phyloP scores from a whole-genome alignment of 768 basidiomycete genomes.

The Glaciozyma martinii region DNA sequence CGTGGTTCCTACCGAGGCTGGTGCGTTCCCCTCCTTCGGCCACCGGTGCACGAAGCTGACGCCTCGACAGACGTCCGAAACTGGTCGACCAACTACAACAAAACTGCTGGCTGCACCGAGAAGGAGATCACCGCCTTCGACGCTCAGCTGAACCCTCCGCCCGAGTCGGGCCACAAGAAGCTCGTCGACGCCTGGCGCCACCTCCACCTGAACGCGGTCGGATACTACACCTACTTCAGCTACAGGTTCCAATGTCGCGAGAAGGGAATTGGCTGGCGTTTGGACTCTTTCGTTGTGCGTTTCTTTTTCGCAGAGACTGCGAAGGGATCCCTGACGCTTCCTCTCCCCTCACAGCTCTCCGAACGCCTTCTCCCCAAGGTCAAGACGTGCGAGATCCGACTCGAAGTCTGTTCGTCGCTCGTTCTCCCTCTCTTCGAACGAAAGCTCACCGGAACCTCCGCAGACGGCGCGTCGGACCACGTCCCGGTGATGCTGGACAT shows the following conservation, averaged over 20 bases:
- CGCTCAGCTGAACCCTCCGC: slow-evolving; percentile 52
- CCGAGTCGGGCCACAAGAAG: slow-evolving; percentile 39
- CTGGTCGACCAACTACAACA: slow-evolving; percentile 63
- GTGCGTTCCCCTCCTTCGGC: slow-evolving; percentile 39
- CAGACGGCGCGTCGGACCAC: slow-evolving; percentile 77
- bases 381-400: slow-evolving; percentile 74
- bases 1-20: slow-evolving; percentile 67
- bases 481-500: slow-evolving; percentile 72
- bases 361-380: slow-evolving; percentile 57
- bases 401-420: slow-evolving; percentile 48
- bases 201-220: slow-evolving; percentile 42
- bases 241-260: slow-evolving; percentile 69
- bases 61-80: slow-evolving; percentile 30
- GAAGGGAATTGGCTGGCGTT: slow-evolving; percentile 69
- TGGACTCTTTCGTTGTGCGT: slow-evolving; percentile 55
- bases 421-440: background rate
- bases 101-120: slow-evolving; percentile 74
- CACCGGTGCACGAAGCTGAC: background rate
- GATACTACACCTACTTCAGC: slow-evolving; percentile 69
- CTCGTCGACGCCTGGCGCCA: slow-evolving; percentile 74
- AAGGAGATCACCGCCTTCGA: slow-evolving; percentile 68
- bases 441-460: too few species aligned
- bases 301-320: background rate
- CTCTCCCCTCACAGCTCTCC: slow-evolving; percentile 50
- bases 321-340: background rate